phyloP scores from a whole-genome alignment of 2,329 filamentous ascomycete species.

The Mollisia scopiformis region DNA sequence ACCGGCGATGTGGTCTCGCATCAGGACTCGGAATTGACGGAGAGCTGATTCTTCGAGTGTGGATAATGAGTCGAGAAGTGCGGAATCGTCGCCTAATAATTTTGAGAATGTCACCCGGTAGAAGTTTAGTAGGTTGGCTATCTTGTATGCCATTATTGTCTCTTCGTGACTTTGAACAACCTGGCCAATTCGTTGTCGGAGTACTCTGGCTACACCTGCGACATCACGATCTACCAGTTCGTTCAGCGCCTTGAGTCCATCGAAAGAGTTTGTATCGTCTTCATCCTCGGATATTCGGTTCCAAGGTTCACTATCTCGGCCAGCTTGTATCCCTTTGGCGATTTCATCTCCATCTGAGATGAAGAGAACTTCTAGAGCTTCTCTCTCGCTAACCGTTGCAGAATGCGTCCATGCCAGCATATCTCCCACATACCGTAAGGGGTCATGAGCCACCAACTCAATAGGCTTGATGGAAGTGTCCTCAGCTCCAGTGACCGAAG shows the following conservation, averaged over 20 bases:
- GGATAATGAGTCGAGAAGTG: constrained; percentile 69
- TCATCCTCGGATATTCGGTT: constrained; percentile 63
- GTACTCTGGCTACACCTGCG: constrained; percentile 76
- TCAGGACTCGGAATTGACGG: constrained; percentile 78
- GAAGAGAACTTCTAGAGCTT: constrained; percentile 90
- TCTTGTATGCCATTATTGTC: constrained; percentile 83
- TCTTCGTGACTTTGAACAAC: constrained; percentile 93
- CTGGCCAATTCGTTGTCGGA: constrained; percentile 89
- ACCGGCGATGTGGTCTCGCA: constrained; percentile 78
- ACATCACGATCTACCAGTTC: constrained; percentile 87
- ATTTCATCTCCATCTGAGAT: constrained; percentile 90
- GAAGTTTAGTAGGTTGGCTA: constrained; percentile 87
- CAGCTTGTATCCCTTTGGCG: constrained; percentile 77
- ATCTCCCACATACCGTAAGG: constrained; percentile 88
- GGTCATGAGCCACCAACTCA: constrained; percentile 90
- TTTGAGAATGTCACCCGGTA: constrained; percentile 85
- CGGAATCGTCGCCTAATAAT: constrained; percentile 70
- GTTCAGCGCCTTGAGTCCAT: constrained; percentile 79
- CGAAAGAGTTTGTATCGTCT: constrained; percentile 63
- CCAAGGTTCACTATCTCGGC: constrained; percentile 85
- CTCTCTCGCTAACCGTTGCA: constrained; percentile 88
- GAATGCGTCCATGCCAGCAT: constrained; percentile 99
- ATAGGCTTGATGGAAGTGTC: constrained; percentile 80
- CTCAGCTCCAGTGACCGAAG: constrained; percentile 56
- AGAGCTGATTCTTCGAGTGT: constrained; percentile 76